phyloP scores from a whole-genome alignment of 371 early-diverging fungal species.

The Actinomortierella ambigua region DNA sequence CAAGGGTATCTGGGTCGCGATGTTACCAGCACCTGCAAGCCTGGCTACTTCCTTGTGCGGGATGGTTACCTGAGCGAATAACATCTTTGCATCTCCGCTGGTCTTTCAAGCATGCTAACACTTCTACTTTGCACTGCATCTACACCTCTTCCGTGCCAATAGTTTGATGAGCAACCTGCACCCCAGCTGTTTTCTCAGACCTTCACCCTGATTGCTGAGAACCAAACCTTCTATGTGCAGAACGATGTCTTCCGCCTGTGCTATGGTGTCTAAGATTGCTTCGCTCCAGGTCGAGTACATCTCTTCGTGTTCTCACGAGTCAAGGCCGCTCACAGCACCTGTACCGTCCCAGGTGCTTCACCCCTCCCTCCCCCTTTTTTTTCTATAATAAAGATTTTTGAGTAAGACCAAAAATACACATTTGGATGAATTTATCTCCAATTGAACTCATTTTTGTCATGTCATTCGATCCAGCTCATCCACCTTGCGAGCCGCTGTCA shows the following conservation, averaged over 20 bases:
- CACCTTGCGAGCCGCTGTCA: constrained; percentile 68
- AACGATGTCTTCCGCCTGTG: constrained; percentile 87
- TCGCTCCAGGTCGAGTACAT: too few species aligned
- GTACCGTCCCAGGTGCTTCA: too few species aligned
- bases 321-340: too few species aligned
- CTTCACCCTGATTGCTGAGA: constrained; percentile 79
- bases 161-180: constrained; percentile 81
- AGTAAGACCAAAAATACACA: too few species aligned
- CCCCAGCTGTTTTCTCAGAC: constrained; percentile 84
- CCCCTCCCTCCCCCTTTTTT: too few species aligned
- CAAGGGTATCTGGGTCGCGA: too few species aligned
- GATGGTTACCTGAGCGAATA: background rate
- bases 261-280: constrained; percentile 43
- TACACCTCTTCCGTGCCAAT: constrained; percentile 2
- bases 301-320: too few species aligned
- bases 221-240: constrained; percentile 62
- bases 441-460: background rate
- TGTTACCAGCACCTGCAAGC: too few species aligned
- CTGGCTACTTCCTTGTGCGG: too few species aligned
- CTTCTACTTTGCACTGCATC: background rate
- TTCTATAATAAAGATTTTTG: too few species aligned
- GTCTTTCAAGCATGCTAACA: background rate
- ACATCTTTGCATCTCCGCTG: background rate
- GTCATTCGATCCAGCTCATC: constrained; percentile 46
- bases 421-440: too few species aligned